Base-by-base conservation (phyloP, 352 stramenopile species). In the Globisporangium perplexum region DNA sequence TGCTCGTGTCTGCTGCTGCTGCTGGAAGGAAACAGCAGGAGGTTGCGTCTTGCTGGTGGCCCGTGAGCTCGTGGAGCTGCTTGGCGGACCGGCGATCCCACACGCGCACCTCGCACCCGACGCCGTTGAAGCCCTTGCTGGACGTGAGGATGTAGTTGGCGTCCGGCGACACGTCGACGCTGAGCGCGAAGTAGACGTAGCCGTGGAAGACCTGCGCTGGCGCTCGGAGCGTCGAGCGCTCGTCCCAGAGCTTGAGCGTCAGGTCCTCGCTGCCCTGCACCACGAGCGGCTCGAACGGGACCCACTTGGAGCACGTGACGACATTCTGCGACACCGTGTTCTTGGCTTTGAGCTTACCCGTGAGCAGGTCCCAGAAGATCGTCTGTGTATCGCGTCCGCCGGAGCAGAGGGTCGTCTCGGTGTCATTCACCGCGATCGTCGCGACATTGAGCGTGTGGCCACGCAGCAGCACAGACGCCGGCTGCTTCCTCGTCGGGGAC, bases 81-180 rank as follows among this genome's bases (percentile, higher is more conserved):
- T 75, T 84, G 18, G 65, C 68, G 26, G 55, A 86, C 8, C 85
- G 81, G 48, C 83, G 71, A 53, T 95, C 85, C 85, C 85, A 95
- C 3, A 95, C 69, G 53, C 83, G 72, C 18, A 77, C 68, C 48
- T 93, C 85, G 24, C 72, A 79, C 2, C 85, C 85, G 24, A 95
- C 75, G 11, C 83, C 78, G 45, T 86, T 95, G 54, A 93, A 93
- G 0, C 85, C 85, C 60, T 93, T 95, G 55, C 85, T 95, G 3
- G 82, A 90, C 3, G 85, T 93, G 30, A 93, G 46, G 11, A 95
- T 22, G 53, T 90, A 88, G 4, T 68, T 68, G 4, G 60, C 72
- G 26, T 88, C 74, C 12, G 50, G 4, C 0, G 74, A 73, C 20
- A 82, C 54, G 20, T 83, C 75, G 53, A 95, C 65, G 23, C 77